phyloP scores from a whole-genome alignment of 106 monocot species.

The Iris macrosiphon region DNA sequence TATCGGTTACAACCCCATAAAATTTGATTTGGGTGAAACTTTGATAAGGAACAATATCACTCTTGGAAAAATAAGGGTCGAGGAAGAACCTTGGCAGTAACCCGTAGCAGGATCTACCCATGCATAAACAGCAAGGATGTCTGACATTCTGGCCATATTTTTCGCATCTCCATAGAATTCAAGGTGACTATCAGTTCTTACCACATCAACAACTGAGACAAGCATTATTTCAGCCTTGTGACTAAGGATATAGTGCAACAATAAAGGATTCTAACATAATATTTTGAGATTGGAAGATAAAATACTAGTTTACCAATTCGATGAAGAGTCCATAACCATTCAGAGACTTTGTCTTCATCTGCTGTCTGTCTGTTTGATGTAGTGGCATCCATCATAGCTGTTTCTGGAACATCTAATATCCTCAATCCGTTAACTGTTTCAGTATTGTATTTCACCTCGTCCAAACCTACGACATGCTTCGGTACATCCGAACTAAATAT shows the following conservation, averaged over 20 bases:
- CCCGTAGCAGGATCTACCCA: constrained; percentile 99
- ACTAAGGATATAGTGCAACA: background rate
- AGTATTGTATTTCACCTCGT: constrained; percentile 26
- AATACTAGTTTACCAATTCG: constrained; percentile 60
- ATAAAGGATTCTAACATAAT: background rate
- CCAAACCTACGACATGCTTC: constrained; percentile 9
- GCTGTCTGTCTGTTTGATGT: constrained; percentile 24
- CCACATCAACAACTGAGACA: constrained; percentile 88
- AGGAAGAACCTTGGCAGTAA: constrained; percentile 76
- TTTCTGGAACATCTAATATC: constrained; percentile 44
- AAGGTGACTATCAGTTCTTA: constrained; percentile 89
- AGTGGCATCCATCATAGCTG: constrained; percentile 15
- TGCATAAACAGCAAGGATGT: constrained; percentile 97
- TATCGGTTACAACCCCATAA: too few species aligned
- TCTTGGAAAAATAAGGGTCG: background rate
- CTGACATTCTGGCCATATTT: constrained; percentile 95
- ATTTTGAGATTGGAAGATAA: background rate
- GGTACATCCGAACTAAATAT: constrained; percentile 21
- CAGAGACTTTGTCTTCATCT: constrained; percentile 67
- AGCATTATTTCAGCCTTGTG: constrained; percentile 2
- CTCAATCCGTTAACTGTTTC: constrained; percentile 27
- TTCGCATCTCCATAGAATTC: constrained; percentile 90
- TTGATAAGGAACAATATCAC: background rate
- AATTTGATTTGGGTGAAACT: too few species aligned
- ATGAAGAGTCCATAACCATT: constrained; percentile 98